These are phyloP conservation scores for Penicillium manginii DNA, from an alignment of 495 filamentous ascomycete species.

Conservation along the genomic window DNA sequence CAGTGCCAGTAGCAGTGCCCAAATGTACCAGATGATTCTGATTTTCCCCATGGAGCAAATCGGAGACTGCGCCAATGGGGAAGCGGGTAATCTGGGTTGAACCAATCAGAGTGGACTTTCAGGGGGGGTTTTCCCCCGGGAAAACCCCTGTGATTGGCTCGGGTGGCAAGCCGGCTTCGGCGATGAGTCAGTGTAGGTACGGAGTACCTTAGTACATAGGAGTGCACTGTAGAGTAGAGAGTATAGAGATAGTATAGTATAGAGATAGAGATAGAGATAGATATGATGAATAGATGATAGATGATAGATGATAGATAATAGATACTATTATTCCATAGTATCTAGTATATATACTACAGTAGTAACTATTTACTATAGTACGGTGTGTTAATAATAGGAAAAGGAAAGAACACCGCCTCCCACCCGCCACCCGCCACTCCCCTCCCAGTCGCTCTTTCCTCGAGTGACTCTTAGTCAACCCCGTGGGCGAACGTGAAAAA, in stretches of 20 bases:
- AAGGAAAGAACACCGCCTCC: slow-evolving; percentile 3
- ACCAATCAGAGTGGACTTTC: too few relatives aligned
- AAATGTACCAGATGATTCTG: too few relatives aligned
- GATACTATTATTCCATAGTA: background rate
- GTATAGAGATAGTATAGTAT: too few relatives aligned
- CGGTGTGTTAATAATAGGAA: background rate
- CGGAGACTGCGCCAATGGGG: too few relatives aligned
- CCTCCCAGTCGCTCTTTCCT: too few relatives aligned
- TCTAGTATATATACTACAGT: background rate
- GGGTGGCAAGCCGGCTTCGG: background rate
- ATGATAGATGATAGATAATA: background rate
- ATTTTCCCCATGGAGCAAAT: too few relatives aligned
- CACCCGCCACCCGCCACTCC: slow-evolving; percentile 35
- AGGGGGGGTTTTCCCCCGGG: too few relatives aligned
- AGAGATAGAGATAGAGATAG: background rate
- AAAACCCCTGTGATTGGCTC: too few relatives aligned
- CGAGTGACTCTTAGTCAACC: slow-evolving; percentile 23
- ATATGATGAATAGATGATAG: background rate
- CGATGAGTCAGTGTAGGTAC: background rate
- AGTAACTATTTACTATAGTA: background rate
- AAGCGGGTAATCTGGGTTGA: too few relatives aligned
- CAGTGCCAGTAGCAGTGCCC: too few relatives aligned
- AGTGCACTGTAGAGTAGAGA: too few relatives aligned
- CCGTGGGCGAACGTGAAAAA: background rate
- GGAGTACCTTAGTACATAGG: too few relatives aligned